Evolutionary conservation across 2,329 filamentous ascomycete species (phyloP), one percentile per base, ranked within the genome.

Genomic region (Huntiella abstrusa): DNA sequence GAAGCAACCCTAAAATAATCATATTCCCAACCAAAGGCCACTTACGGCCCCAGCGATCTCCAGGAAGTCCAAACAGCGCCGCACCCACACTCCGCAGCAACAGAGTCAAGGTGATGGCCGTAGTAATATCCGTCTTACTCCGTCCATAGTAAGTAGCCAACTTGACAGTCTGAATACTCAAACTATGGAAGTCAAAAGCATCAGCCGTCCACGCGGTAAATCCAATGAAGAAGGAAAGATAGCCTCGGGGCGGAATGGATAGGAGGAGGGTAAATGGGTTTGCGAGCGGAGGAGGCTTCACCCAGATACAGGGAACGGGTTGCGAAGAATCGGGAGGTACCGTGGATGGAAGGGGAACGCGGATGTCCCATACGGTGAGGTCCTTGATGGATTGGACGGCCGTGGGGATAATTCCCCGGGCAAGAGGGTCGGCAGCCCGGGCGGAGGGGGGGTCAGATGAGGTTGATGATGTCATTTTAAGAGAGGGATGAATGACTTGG

Each of bases 1-100:
- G 75, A 3, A 80, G 62, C 16, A 77, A 53, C 38, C 77, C 77
- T 3, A 83, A 67, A 17, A 84, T 62, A 49, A 86, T 65, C 75
- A 87, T 82, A 65, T 88, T 88, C 54, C 75, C 54, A 6, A 87
- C 77, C 78, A 87, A 83, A 39, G 83, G 82, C 77, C 80, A 84
- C 62, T 87, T 88, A 47, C 83, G 73, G 5, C 84, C 84, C 58
- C 75, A 91, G 53, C 76, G 76, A 60, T 92, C 84, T 52, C 81
- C 80, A 1, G 80, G 75, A 16, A 88, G 64, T 49, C 84, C 84
- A 52, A 92, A 91, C 56, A 73, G 56, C 15, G 79, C 77, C 3
- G 83, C 83, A 6, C 84, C 84, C 22, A 87, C 63, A 8, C 80
- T 83, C 33, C 83, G 71, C 39, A 87, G 68, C 28, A 88, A 69